These are phyloP conservation scores for Claviceps maximensis DNA, from an alignment of 2,329 filamentous ascomycete species.

Conservation along the genomic window DNA sequence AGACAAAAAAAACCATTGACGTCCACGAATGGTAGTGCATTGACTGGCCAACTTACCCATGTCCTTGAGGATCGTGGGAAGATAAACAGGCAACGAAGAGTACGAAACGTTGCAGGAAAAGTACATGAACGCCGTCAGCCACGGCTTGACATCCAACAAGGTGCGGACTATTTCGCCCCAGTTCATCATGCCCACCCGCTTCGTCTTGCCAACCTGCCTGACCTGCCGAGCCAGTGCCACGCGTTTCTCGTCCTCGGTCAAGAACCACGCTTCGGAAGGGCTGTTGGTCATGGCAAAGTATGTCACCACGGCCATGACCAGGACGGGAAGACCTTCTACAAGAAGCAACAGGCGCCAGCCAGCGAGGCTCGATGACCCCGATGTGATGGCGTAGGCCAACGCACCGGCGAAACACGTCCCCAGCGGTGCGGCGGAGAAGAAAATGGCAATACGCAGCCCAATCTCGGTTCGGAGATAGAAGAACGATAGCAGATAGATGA, in stretches of 20 bases:
- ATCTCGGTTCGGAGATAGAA: conserved; percentile 23
- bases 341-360: conserved; percentile 55
- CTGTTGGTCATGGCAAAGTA: conserved; percentile 15
- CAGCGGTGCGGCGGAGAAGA: conserved; percentile 44
- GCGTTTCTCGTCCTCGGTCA: conserved; percentile 10
- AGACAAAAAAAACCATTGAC: too few species aligned
- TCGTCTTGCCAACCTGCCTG: conserved; percentile 2
- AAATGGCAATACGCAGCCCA: conserved; percentile 24
- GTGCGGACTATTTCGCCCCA: conserved; percentile 18
- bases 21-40: too few species aligned
- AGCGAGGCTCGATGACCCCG: conserved; percentile 38
- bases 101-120: conserved; percentile 17
- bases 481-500: conserved; percentile 22
- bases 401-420: conserved; percentile 56
- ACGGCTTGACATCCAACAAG: conserved; percentile 22
- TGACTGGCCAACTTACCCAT: conserved; percentile 3
- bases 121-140: conserved; percentile 12
- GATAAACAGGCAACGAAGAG: conserved; percentile 15
- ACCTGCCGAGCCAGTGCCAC: conserved; percentile 5
- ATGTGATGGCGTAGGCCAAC: conserved; percentile 51
- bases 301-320: conserved; percentile 17
- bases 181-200: conserved; percentile 4
- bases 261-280: conserved; percentile 7
- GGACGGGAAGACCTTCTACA: conserved; percentile 28
- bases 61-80: conserved; percentile 11